Evolutionary conservation across 2,329 filamentous ascomycete species (phyloP), one percentile per base, ranked within the genome.

Genomic region (Aspergillus calidoustus): DNA sequence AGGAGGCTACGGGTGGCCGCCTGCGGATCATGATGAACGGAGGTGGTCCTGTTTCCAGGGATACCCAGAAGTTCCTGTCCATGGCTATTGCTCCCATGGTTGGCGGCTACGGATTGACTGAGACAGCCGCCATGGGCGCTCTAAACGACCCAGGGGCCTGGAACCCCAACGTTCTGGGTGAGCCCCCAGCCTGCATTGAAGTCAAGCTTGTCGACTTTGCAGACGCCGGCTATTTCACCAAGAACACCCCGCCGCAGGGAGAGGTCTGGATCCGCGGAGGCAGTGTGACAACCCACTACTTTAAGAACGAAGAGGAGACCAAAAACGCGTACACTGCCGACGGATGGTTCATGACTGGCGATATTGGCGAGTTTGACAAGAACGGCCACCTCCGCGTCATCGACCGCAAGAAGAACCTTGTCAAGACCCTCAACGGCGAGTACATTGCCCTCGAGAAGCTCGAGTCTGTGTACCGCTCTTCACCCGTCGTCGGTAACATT

Each of bases 391-490:
- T 98, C 67, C 87, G 84, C 69, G 89, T 98, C 75, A 93, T 98
- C 73, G 94, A 98, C 78, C 92, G 94, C 69, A 93, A 97, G 87
- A 98, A 98, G 89, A 98, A 98, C 80, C 83, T 98, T 59, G 91
- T 98, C 78, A 98, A 98, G 88, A 93, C 95, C 66, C 86, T 92
- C 67, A 93, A 93, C 63, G 94, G 94, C 69, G 94, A 98, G 83
- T 98, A 98, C 79, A 96, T 98, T 76, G 95, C 94, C 23, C 86
- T 99, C 4, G 94, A 98, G 82, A 97, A 93, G 83, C 88, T 98
- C 62, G 94, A 98, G 81, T 91, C 93, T 3, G 84, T 96, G 58
- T 98, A 97, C 81, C 89, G 93, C 64, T 89, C 91, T 50, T 87
- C 86, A 9, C 84, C 87, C n/a, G 86, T 90, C 9, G 92, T 97